These are phyloP conservation scores for Irpex sp. DNA, from an alignment of 1,284 basidiomycete species.

Conservation along the genomic window DNA sequence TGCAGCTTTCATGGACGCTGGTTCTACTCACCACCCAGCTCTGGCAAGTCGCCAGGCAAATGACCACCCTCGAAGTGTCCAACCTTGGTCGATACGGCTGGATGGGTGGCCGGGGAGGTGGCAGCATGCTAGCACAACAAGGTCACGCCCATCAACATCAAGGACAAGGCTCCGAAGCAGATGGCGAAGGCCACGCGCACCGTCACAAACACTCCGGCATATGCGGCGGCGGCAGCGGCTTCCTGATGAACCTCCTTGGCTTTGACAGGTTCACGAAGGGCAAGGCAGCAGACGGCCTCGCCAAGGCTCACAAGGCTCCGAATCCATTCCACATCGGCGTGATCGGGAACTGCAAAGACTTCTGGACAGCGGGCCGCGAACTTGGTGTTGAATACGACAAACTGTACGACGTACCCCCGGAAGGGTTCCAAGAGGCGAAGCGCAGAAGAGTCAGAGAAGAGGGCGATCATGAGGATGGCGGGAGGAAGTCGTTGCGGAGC, in stretches of 20 bases:
- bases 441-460: slow-evolving; percentile 53
- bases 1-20: slow-evolving; percentile 92
- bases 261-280: slow-evolving; percentile 93
- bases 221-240: slow-evolving; percentile 46
- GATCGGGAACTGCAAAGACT: slow-evolving; percentile 88
- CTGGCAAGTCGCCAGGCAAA: slow-evolving; percentile 91
- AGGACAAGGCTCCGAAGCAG: slow-evolving; percentile 17
- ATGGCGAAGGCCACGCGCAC: slow-evolving; percentile 17
- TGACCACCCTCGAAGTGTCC: slow-evolving; percentile 95
- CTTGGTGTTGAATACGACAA: slow-evolving; percentile 87
- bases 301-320: slow-evolving; percentile 57
- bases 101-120: slow-evolving; percentile 92
- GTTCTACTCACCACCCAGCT: slow-evolving; percentile 84
- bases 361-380: slow-evolving; percentile 86
- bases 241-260: slow-evolving; percentile 86
- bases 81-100: slow-evolving; percentile 95
- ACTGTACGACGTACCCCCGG: slow-evolving; percentile 85
- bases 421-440: slow-evolving; percentile 77
- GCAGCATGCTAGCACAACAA: slow-evolving; percentile 63
- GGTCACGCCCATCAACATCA: slow-evolving; percentile 50
- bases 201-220: slow-evolving; percentile 30
- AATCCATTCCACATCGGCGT: slow-evolving; percentile 95
- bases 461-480: slow-evolving; percentile 39
- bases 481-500: slow-evolving; percentile 39
- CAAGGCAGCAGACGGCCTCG: slow-evolving; percentile 81